Conservation (phyloP, 1,139 yeast species). For the Blastobotrys persicus region DNA sequence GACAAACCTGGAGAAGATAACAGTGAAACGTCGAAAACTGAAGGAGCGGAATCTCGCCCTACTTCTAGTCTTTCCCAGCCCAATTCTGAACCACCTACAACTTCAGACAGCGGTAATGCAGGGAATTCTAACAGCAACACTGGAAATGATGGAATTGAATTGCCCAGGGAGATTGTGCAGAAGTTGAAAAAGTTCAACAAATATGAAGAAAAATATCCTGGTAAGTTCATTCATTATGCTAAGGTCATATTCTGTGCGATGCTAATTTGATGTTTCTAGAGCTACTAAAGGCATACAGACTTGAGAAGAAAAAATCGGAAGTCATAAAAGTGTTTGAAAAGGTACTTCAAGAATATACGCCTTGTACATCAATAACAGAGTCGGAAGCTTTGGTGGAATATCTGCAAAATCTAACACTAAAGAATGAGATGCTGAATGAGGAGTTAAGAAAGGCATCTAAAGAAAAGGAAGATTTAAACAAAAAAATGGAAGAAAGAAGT, state of each 20-base stretch:
- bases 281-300: constrained; percentile 76
- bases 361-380: constrained; percentile 71
- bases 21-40: neutral
- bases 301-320: constrained; percentile 67
- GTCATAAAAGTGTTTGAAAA: constrained; percentile 66
- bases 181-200: constrained; percentile 76
- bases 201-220: constrained; percentile 86
- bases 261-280: constrained; percentile 17
- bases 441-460: constrained; percentile 48
- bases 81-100: neutral
- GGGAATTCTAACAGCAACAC: constrained; percentile 9
- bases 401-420: constrained; percentile 59
- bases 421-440: constrained; percentile 54
- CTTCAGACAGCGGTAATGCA: constrained; percentile 4
- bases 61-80: constrained; percentile 6
- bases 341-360: constrained; percentile 75
- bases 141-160: constrained; percentile 25
- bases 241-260: neutral
- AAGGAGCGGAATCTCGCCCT: neutral
- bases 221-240: neutral
- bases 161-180: constrained; percentile 55
- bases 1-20: constrained; percentile 7
- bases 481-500: constrained; percentile 18
- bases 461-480: constrained; percentile 9
- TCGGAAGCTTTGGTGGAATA: constrained; percentile 67